Conservation (phyloP, 352 stramenopile genomes). For the Pythium scleroteichum region DNA sequence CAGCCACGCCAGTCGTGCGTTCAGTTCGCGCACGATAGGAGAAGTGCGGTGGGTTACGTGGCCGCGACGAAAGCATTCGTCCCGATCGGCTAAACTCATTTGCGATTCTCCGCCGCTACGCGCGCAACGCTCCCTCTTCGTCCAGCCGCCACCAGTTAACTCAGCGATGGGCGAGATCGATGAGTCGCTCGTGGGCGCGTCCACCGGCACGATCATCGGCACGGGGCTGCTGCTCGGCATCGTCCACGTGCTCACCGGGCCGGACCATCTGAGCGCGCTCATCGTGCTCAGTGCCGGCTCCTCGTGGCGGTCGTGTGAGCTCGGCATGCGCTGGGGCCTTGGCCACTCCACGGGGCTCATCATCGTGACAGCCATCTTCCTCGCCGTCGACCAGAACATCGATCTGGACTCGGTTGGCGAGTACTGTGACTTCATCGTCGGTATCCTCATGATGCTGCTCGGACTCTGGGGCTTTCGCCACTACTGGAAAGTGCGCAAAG, state of each 20-base stretch:
- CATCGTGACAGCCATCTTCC: constrained; percentile 61
- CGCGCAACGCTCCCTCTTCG: not conserved
- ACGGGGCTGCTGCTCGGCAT: constrained; percentile 53
- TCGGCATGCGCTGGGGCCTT: constrained; percentile 85
- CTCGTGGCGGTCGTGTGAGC: constrained; percentile 66
- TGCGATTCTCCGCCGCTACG: not conserved
- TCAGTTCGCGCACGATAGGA: not conserved
- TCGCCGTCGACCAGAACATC: constrained; percentile 41
- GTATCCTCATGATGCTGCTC: constrained; percentile 57
- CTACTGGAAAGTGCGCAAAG: constrained; percentile 43
- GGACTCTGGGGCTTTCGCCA: constrained; percentile 43
- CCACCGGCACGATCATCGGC: constrained; percentile 44
- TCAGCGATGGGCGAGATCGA: constrained; percentile 38
- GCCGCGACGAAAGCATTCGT: not conserved
- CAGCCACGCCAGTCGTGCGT: not conserved
- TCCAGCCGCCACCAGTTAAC: no score
- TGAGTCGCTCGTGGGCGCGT: constrained; percentile 35
- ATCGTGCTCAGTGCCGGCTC: constrained; percentile 77
- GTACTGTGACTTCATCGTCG: constrained; percentile 62
- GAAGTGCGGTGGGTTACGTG: no score
- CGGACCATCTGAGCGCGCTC: constrained; percentile 88
- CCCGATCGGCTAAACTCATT: not conserved
- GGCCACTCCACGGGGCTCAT: constrained; percentile 85
- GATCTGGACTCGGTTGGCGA: constrained; percentile 42
- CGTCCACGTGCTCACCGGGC: constrained; percentile 63